Base-by-base conservation (phyloP, 345 rosid species). In the Microcos paniculata region DNA sequence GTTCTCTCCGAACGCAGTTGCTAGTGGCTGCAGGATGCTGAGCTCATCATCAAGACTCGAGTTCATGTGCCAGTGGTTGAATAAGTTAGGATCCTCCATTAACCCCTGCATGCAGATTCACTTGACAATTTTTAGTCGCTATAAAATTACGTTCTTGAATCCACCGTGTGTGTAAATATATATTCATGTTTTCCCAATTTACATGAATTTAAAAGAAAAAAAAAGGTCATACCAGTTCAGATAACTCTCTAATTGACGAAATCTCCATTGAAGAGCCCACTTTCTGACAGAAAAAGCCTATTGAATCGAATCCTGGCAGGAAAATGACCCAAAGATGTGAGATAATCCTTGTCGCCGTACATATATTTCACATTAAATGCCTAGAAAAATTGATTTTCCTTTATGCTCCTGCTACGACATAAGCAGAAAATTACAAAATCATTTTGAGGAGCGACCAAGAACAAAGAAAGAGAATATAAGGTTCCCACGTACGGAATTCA, bases 61-160 rank as follows among this genome's bases (percentile, higher is more conserved):
- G 75, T 77, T 83, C 85, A 79, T 74, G 14, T 81, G 81, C 92
- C 90, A 88, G 46, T 81, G 94, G 51, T 77, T 79, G 59, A 84
- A 81, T 75, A 84, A 84, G 81, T 82, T 26, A 12, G 79, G 49
- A 73, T 85, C 90, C 42, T 88, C 94, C 81, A 85, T 82, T 76
- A 35, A 35, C 6, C 80, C 92, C 90, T 87, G 83, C 40, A 35
- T 35, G 40, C 4, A 0, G 40, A 35, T 11, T 52, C 56, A 55
- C 48, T 26, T 12, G 16, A 52, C 18, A 53, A 35, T 0, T 35
- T 43, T 69, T 16, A 42, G 7, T 24, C 10, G 35, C 8, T 8
- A 53, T 69, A 42, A 59, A 21, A 15, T 8, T 3, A 51, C 48
- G 12, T 46, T 4, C 19, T 31, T 19, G 19, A 16, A 51, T 14